Percentiles rank a stretch among this genome's conserved stretches.
phyloP scores from a whole-genome alignment of 257 asterid genomes.

The Prunella vulgaris region DNA sequence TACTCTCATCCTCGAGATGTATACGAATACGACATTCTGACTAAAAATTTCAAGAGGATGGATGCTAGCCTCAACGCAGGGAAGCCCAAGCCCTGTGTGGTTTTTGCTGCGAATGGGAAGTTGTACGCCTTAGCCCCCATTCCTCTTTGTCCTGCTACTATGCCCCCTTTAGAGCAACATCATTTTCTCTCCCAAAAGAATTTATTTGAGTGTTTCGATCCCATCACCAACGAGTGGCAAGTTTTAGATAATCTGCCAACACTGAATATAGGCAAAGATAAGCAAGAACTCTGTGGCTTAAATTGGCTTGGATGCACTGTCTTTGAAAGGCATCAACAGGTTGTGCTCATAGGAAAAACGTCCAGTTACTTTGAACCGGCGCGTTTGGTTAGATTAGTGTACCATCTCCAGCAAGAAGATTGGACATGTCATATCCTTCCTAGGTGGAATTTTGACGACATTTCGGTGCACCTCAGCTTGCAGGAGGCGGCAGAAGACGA shows the following conservation, averaged over 20 bases:
- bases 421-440: neutral
- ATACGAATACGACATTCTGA: neutral
- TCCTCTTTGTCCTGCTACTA: neutral
- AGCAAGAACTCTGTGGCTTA: too few relatives aligned
- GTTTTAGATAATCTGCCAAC: neutral
- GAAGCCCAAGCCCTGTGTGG: neutral
- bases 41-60: neutral
- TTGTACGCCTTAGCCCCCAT: neutral
- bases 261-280: neutral
- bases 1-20: neutral
- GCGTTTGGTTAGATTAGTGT: neutral
- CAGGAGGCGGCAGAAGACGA: neutral
- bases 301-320: neutral
- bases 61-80: neutral
- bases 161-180: neutral
- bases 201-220: neutral
- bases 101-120: neutral
- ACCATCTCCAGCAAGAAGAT: neutral
- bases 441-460: accelerated
- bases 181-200: neutral
- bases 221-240: neutral
- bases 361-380: too few relatives aligned
- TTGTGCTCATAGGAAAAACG: neutral
- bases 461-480: neutral
- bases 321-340: neutral